Percentiles rank a stretch among this genome's conserved stretches.
phyloP scores from a whole-genome alignment of 352 stramenopile species.

The Phytophthora pini region DNA sequence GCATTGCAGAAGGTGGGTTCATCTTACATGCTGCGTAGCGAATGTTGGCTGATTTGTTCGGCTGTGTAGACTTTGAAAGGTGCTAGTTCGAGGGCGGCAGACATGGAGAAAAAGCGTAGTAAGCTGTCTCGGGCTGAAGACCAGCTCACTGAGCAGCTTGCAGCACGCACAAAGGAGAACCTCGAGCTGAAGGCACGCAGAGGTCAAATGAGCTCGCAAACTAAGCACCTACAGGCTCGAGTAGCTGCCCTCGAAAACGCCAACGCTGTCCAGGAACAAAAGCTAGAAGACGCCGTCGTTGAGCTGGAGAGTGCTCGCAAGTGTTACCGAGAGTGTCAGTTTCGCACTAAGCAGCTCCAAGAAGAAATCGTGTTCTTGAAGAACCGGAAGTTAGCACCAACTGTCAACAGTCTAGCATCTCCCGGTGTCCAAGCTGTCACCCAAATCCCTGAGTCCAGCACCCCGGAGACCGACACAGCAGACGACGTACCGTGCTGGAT shows the following conservation, averaged over 20 bases:
- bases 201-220: slow-evolving; percentile 46
- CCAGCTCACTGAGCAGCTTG: slow-evolving; percentile 48
- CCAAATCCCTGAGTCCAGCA: slow-evolving; percentile 3
- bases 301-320: slow-evolving; percentile 63
- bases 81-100: slow-evolving; percentile 37
- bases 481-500: slow-evolving; percentile 50
- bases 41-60: neutral
- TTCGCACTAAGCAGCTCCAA: slow-evolving; percentile 72
- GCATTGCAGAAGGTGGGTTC: slow-evolving; percentile 39
- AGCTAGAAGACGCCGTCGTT: slow-evolving; percentile 43
- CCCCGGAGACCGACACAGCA: slow-evolving; percentile 19
- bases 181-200: slow-evolving; percentile 57
- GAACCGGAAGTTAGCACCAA: slow-evolving; percentile 48
- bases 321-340: slow-evolving; percentile 59
- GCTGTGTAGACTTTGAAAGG: slow-evolving; percentile 47
- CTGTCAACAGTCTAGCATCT: neutral
- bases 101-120: slow-evolving; percentile 50
- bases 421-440: neutral
- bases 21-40: neutral
- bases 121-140: slow-evolving; percentile 45
- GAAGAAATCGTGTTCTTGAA: slow-evolving; percentile 71
- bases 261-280: slow-evolving; percentile 38
- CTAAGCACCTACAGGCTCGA: slow-evolving; percentile 58
- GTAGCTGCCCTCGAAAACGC: slow-evolving; percentile 45
- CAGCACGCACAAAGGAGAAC: slow-evolving; percentile 58